Evolutionary conservation across 169 alveolate species (phyloP).

Genomic region (Plasmodium vivax): DNA sequence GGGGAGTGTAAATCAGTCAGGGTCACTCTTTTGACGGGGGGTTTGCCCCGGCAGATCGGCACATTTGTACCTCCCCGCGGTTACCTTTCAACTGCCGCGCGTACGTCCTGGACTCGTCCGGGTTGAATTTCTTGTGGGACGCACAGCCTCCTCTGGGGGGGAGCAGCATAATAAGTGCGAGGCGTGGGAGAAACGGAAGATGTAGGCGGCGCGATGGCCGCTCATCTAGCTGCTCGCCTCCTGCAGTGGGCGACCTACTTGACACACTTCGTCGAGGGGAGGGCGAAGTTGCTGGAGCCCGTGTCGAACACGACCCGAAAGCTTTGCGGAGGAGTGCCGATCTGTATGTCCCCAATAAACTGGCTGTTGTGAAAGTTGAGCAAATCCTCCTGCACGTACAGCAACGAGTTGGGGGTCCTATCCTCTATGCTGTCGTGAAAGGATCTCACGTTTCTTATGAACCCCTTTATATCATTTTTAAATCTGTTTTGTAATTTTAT

Average conservation of each 20-base stretch:
- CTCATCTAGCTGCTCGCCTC: not conserved
- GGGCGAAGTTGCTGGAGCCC: constrained; percentile 92
- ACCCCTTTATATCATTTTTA: constrained; percentile 63
- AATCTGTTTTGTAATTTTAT: constrained; percentile 57
- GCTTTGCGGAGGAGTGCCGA: constrained; percentile 90
- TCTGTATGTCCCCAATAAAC: constrained; percentile 90
- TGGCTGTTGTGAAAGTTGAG: constrained; percentile 92
- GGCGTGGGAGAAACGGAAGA: not conserved
- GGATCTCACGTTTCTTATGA: constrained; percentile 13
- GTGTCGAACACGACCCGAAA: constrained; percentile 91
- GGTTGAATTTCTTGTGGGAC: constrained; percentile 88
- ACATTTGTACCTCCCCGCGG: not conserved
- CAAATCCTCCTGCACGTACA: constrained; percentile 80
- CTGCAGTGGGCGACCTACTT: not conserved
- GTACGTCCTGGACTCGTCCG: constrained; percentile 85
- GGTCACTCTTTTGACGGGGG: not conserved
- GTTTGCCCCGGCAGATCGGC: not conserved
- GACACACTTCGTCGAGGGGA: constrained; percentile 88
- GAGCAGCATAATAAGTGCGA: not conserved
- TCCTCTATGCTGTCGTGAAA: constrained; percentile 34
- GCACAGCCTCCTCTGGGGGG: constrained; percentile 88
- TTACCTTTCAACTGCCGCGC: constrained; percentile 40
- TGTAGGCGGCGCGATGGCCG: not conserved
- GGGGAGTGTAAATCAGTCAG: not conserved
- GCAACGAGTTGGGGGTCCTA: constrained; percentile 44